Conservation (phyloP, 768 basidiomycete species). For the Phanerodontia chrysosporium region DNA sequence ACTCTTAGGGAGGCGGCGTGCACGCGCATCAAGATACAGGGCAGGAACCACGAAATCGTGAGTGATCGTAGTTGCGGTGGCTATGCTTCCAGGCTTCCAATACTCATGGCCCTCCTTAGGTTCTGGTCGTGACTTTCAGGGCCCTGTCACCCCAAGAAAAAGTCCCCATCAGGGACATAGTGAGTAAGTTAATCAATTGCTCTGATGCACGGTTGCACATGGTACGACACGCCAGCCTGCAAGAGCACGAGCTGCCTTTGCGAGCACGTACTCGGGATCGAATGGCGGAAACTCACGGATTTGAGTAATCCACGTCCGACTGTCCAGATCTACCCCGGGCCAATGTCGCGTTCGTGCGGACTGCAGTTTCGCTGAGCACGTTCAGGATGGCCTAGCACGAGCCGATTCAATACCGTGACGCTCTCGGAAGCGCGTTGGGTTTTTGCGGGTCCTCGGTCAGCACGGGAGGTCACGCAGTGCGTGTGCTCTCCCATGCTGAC, state of each 20-base stretch:
- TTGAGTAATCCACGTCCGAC: neutral
- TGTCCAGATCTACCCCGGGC: constrained; percentile 1
- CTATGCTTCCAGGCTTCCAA: neutral
- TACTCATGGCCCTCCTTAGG: neutral
- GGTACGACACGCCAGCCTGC: neutral
- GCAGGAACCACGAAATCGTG: neutral
- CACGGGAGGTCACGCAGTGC: neutral
- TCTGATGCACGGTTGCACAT: neutral
- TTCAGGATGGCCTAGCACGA: neutral
- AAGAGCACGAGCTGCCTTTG: neutral
- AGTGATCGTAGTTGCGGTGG: neutral
- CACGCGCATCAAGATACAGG: neutral
- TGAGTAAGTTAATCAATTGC: neutral
- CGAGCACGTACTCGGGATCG: neutral
- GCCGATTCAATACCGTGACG: constrained; percentile 1
- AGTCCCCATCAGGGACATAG: neutral
- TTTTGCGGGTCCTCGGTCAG: neutral
- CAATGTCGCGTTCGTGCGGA: neutral
- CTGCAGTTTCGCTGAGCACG: neutral
- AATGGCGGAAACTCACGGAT: neutral
- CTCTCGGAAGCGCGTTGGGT: neutral
- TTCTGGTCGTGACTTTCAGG: neutral
- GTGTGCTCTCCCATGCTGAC: neutral
- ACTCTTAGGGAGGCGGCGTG: neutral
- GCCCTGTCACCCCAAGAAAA: neutral